Percentiles rank a stretch among this genome's conserved stretches.
phyloP scores from a whole-genome alignment of 805 yeast genomes.

The Suhomyces canberraensis region DNA sequence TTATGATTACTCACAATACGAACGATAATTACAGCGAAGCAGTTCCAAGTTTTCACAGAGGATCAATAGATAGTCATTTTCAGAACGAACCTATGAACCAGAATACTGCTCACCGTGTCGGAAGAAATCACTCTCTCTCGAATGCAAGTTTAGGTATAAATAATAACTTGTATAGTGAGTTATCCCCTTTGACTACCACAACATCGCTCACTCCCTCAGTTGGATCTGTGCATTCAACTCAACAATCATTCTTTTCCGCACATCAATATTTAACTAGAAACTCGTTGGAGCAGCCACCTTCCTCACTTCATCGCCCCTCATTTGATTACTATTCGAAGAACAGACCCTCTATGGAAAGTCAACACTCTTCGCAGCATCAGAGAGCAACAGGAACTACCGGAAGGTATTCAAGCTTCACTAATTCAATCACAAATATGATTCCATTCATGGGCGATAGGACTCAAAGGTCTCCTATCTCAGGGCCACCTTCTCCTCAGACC shows the following conservation, averaged over 20 bases:
- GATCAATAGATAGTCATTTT: background rate
- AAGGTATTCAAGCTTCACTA: slow-evolving; percentile 32
- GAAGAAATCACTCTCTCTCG: slow-evolving; percentile 9
- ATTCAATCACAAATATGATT: slow-evolving; percentile 36
- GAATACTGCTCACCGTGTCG: slow-evolving; percentile 6
- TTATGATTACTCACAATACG: background rate
- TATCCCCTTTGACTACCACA: slow-evolving; percentile 43
- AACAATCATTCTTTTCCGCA: slow-evolving; percentile 43
- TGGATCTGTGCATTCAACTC: slow-evolving; percentile 39
- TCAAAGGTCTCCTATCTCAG: slow-evolving; percentile 18
- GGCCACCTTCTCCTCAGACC: slow-evolving; percentile 16
- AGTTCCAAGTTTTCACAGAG: slow-evolving; percentile 3
- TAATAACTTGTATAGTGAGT: slow-evolving; percentile 18
- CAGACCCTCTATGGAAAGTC: slow-evolving; percentile 31
- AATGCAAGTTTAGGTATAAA: slow-evolving; percentile 6
- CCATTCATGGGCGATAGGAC: slow-evolving; percentile 39
- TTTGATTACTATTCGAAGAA: slow-evolving; percentile 30
- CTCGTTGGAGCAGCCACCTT: slow-evolving; percentile 36
- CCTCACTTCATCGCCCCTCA: slow-evolving; percentile 26
- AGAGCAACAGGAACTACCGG: slow-evolving; percentile 12
- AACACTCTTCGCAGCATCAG: slow-evolving; percentile 16
- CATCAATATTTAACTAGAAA: slow-evolving; percentile 37
- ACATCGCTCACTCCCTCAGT: slow-evolving; percentile 42
- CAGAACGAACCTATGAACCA: background rate
- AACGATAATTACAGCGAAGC: slow-evolving; percentile 11